A percentile compares a stretch with the other conserved stretches of the same genome.
Conservation (phyloP, 805 yeast species). For the Hanseniaspora nectarophila region DNA sequence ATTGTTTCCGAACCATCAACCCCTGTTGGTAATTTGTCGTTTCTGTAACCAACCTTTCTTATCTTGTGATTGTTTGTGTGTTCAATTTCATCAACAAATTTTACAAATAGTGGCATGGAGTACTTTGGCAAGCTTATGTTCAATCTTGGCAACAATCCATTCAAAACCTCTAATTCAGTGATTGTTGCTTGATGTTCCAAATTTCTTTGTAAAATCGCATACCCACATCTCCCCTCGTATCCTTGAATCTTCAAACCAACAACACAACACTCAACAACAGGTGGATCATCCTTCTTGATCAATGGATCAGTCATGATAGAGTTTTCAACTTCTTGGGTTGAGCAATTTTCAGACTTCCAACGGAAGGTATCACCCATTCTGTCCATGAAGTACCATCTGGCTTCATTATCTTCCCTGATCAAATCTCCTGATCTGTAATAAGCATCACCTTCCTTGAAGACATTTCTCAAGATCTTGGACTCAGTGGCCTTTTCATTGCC, state of each 20-base stretch:
- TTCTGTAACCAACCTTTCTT: slow-evolving; percentile 53
- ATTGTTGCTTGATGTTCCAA: slow-evolving; percentile 23
- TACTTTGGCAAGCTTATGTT: slow-evolving; percentile 54
- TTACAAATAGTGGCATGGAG: slow-evolving; percentile 74
- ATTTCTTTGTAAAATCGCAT: slow-evolving; percentile 56
- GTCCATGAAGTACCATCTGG: slow-evolving; percentile 73
- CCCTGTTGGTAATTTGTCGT: slow-evolving; percentile 61
- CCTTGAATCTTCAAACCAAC: slow-evolving; percentile 77
- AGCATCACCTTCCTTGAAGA: slow-evolving; percentile 77
- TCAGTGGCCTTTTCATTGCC: slow-evolving; percentile 71
- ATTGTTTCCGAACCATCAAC: slow-evolving; percentile 45
- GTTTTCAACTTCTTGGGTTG: slow-evolving; percentile 86
- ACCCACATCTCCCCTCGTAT: slow-evolving; percentile 93
- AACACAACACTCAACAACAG: slow-evolving; percentile 58
- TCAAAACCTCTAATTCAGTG: slow-evolving; percentile 27
- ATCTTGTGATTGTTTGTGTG: slow-evolving; percentile 76
- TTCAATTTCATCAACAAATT: slow-evolving; percentile 50
- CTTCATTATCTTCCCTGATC: slow-evolving; percentile 53
- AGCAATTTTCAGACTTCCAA: slow-evolving; percentile 93
- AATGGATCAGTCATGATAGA: slow-evolving; percentile 32
- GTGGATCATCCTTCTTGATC: slow-evolving; percentile 17
- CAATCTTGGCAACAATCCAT: slow-evolving; percentile 30
- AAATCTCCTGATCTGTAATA: slow-evolving; percentile 86
- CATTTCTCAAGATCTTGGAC: slow-evolving; percentile 60
- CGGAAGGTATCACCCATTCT: slow-evolving; percentile 90